Conservation (phyloP, 441 rosid genomes). For the Pelargonium australe region DNA sequence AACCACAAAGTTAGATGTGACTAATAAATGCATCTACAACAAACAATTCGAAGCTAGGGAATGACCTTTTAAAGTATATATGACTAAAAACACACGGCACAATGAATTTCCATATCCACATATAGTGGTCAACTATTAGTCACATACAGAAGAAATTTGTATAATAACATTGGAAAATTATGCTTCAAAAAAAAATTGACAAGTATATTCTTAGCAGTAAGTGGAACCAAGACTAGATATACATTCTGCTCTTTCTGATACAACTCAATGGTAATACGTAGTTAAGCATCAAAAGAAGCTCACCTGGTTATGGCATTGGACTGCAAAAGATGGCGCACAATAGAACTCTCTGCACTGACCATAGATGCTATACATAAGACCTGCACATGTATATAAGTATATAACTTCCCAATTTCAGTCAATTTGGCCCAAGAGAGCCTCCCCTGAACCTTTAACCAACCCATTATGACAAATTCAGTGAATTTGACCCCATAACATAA, state of each 20-base stretch:
- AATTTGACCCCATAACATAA: not conserved
- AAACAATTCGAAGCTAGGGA: not conserved
- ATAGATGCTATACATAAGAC: constrained; percentile 26
- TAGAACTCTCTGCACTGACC: constrained; percentile 36
- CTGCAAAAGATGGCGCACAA: constrained; percentile 29
- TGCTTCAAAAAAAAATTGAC: not conserved
- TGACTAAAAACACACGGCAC: not conserved
- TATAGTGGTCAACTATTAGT: not conserved
- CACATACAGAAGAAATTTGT: not conserved
- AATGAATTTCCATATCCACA: not conserved
- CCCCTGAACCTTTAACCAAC: not conserved
- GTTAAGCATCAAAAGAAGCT: constrained; percentile 16
- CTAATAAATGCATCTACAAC: not conserved
- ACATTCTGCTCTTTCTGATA: not conserved
- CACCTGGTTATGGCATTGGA: constrained; percentile 33
- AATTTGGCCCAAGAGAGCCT: constrained; percentile 11
- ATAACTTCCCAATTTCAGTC: constrained; percentile 16
- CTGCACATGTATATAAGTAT: too few species aligned
- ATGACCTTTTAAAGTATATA: not conserved
- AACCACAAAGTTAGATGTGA: not conserved
- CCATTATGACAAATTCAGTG: not conserved
- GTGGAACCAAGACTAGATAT: not conserved
- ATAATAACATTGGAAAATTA: not conserved
- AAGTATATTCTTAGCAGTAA: not conserved
- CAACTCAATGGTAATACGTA: not conserved